Evolutionary conservation across 208 protist species (phyloP).

Genomic region (Balamuthia mandrillaris): DNA sequence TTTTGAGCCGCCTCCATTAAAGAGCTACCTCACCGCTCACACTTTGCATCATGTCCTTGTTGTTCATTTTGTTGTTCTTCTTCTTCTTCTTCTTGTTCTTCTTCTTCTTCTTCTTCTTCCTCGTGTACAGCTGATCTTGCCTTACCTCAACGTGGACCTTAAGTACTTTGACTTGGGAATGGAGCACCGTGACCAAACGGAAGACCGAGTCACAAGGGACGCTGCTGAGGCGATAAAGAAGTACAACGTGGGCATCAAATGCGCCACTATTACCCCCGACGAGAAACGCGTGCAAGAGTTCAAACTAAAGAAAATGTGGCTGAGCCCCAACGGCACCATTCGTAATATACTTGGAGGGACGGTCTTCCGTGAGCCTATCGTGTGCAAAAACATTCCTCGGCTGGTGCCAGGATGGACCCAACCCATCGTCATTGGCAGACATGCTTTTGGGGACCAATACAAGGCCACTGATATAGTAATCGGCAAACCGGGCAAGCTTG

Average conservation of each 20-base stretch:
- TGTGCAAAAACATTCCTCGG: constrained; percentile 67
- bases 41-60: background rate
- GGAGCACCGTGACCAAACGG: constrained; percentile 73
- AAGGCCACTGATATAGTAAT: constrained; percentile 86
- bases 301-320: constrained; percentile 96
- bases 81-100: background rate
- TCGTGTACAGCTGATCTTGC: constrained; percentile 79
- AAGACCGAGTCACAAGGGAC: constrained; percentile 68
- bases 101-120: background rate
- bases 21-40: constrained; percentile 75
- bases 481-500: constrained; percentile 80
- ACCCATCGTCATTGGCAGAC: constrained; percentile 92
- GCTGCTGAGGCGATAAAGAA: constrained; percentile 85
- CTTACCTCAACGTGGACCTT: constrained; percentile 90
- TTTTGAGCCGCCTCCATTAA: constrained; percentile 58
- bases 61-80: background rate
- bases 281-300: constrained; percentile 92
- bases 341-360: constrained; percentile 96
- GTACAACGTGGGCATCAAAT: constrained; percentile 96
- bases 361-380: constrained; percentile 96
- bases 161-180: constrained; percentile 95
- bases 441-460: constrained; percentile 94
- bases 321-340: constrained; percentile 96
- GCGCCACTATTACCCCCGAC: constrained; percentile 97
- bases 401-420: constrained; percentile 83